Base-by-base conservation (phyloP, 495 filamentous ascomycete species). In the Hypoxylon cercidicola region DNA sequence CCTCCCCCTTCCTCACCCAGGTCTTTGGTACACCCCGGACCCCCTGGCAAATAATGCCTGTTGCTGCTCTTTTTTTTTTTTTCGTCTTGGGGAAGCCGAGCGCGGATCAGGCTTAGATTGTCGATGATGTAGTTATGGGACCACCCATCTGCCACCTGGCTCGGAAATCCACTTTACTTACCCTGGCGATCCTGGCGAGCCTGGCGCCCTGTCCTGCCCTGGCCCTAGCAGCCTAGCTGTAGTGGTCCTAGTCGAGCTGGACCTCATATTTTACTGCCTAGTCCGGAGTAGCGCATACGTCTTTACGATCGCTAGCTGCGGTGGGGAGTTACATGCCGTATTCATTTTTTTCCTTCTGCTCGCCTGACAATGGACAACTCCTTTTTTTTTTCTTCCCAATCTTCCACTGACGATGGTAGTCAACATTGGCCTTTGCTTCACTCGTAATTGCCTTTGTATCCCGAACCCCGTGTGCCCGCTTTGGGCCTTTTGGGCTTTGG, bases 111-210 rank as follows among this genome's bases (percentile, higher is more conserved):
- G 54, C 60, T 69, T 64, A 62, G 60, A 55, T 53, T 39, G 55
- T 57, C 57, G 61, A 69, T 69, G 66, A 69, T 69, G 66, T 69
- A 69, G 66, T 69, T 69, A 69, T 69, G 66, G 66, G 66, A 69
- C 62, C 66, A 69, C 66, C 46, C 52, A 65, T 62, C 61, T 65
- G 66, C 66, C 66, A 66, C 61, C 66, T 69, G 62, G 66, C 65
- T 69, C 51, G 66, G 66, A 39, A 43, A 64, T 41, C 61, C 62
- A 56, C 66, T 34, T 58, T 34, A 5, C 53, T 35, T 63, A 46
- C 61, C 57, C 46, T 61, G 32, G 30, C 30, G 30, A 32, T 1
- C 30, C 30, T 32, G 30, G 30, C 30, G 30, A 55, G 37, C 35
- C 63, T 56, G 44, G 48, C 54, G 59, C 54, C 65, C 39, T 64